Conservation (phyloP, 2,329 filamentous ascomycete species). For the Diaporthe longicolla region DNA sequence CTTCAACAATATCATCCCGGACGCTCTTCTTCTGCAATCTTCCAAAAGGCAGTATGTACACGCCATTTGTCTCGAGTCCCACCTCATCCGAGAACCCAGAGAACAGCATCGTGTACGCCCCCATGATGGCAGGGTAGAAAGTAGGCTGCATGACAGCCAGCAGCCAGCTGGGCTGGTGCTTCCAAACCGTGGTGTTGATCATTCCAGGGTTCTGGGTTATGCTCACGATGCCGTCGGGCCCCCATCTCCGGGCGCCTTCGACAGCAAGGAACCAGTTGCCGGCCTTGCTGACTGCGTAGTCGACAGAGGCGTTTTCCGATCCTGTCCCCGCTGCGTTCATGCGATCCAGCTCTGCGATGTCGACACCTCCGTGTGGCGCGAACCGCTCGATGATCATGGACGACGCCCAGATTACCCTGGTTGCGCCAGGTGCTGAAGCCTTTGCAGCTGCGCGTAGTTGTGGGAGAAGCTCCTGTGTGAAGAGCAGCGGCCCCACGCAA, state of each 20-base stretch:
- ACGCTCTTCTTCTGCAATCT: conserved; percentile 36
- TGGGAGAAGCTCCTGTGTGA: conserved; percentile 53
- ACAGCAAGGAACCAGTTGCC: conserved; percentile 42
- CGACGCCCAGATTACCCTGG: conserved; percentile 52
- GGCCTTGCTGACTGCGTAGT: conserved; percentile 40
- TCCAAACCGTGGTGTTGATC: conserved; percentile 40
- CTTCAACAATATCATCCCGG: conserved; percentile 36
- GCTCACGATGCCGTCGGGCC: conserved; percentile 38
- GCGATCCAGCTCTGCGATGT: conserved; percentile 35
- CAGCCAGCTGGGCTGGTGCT: conserved; percentile 36
- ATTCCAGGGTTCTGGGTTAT: conserved; percentile 41
- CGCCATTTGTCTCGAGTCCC: conserved; percentile 36
- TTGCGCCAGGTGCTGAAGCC: conserved; percentile 43
- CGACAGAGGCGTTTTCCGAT: conserved; percentile 21
- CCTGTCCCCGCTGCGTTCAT: conserved; percentile 34
- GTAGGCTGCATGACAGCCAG: conserved; percentile 37
- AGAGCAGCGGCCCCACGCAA: conserved; percentile 52
- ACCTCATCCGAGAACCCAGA: conserved; percentile 35
- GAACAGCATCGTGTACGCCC: conserved; percentile 41
- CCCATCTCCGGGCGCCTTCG: conserved; percentile 37
- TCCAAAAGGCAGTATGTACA: conserved; percentile 40
- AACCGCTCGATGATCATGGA: conserved; percentile 42
- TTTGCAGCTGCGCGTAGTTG: conserved; percentile 50
- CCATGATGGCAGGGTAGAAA: conserved; percentile 30
- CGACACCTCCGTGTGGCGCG: conserved; percentile 32